Conservation (phyloP, 768 basidiomycete species). For the Gloeostereum incarnatum region DNA sequence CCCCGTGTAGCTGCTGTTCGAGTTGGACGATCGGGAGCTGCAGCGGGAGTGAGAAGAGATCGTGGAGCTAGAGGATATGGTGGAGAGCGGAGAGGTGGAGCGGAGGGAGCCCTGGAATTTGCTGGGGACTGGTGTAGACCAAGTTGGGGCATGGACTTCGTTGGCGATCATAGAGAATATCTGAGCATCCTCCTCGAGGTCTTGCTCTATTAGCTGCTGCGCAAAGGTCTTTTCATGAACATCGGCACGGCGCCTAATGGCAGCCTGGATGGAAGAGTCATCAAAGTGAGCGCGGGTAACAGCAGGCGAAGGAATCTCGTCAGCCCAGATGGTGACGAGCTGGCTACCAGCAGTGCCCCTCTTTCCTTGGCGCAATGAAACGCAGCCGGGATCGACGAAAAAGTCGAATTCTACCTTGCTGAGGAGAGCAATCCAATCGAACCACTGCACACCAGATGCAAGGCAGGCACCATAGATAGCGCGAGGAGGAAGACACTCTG, state of each 20-base stretch:
- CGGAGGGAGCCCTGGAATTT: conserved; percentile 45
- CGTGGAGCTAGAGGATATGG: conserved; percentile 43
- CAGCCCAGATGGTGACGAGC: conserved; percentile 62
- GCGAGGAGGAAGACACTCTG: conserved; percentile 58
- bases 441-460: conserved; percentile 66
- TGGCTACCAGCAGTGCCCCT: conserved; percentile 22
- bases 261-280: conserved; percentile 11
- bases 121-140: conserved; percentile 56
- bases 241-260: conserved; percentile 3
- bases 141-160: conserved; percentile 58
- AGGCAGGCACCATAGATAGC: conserved; percentile 65
- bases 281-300: conserved; percentile 7
- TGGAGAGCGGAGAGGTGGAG: conserved; percentile 51
- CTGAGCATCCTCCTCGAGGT: conserved; percentile 62
- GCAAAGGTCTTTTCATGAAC: conserved; percentile 50
- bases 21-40: conserved; percentile 66
- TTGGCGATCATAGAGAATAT: conserved; percentile 69
- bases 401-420: conserved; percentile 70
- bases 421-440: conserved; percentile 66
- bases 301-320: conserved; percentile 27
- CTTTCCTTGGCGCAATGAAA: conserved; percentile 53
- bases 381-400: conserved; percentile 72
- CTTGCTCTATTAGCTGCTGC: conserved; percentile 66
- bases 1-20: conserved; percentile 52
- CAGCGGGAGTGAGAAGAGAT: conserved; percentile 58